Evolutionary conservation across 768 basidiomycete species (phyloP).

Genomic region (Tephrocybe sp.): DNA sequence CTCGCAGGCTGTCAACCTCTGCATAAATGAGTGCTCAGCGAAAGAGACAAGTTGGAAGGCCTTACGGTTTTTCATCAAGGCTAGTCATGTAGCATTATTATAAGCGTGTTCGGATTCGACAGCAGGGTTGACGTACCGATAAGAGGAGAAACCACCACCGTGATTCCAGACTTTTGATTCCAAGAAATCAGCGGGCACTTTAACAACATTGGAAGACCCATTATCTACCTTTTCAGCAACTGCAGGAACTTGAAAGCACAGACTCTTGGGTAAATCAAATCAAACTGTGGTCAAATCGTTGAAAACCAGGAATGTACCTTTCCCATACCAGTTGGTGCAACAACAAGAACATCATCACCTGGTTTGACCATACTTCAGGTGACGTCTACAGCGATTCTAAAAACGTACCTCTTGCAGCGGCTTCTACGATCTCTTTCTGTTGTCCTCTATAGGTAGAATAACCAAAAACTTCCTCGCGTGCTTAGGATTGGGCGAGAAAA

Average conservation of each 20-base stretch:
- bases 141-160: conserved; percentile 75
- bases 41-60: background rate
- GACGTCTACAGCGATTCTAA: background rate
- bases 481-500: background rate
- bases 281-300: background rate
- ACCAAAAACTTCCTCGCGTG: conserved; percentile 57
- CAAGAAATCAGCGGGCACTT: background rate
- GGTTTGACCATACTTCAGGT: background rate
- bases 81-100: conserved; percentile 29
- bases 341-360: conserved; percentile 75
- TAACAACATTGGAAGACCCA: background rate
- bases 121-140: conserved; percentile 44
- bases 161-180: conserved; percentile 54
- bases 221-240: conserved; percentile 51
- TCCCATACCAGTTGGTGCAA: conserved; percentile 89
- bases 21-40: background rate
- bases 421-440: conserved; percentile 73
- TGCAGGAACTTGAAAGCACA: conserved; percentile 86
- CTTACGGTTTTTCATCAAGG: conserved; percentile 81
- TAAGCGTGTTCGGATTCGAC: background rate
- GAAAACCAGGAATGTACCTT: conserved; percentile 46
- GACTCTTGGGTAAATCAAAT: conserved; percentile 42
- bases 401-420: conserved; percentile 56
- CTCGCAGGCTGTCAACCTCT: conserved; percentile 66
- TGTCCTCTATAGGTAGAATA: conserved; percentile 70